Base-by-base conservation (phyloP, 1,284 basidiomycete genomes). In the Anthracocystis walkeri region DNA sequence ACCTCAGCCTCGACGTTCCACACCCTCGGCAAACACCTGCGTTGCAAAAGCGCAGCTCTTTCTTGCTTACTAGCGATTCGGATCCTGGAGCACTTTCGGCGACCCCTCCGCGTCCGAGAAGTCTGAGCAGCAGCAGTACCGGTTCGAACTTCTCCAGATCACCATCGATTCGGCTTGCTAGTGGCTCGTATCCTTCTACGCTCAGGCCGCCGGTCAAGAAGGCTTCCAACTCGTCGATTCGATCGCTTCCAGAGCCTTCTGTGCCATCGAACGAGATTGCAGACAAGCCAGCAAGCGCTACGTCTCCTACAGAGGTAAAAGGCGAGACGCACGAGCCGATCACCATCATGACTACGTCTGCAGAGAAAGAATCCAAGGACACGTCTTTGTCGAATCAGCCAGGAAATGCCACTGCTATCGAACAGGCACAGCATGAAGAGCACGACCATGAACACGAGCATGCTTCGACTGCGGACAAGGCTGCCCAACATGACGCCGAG, bases 141-240 rank as follows among this genome's bases (percentile, higher is more conserved):
- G 49, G 48, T 8, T 27, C 54, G 10, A 42, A 56, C 14, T 49
- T 69, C 38, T 61, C 72, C n/a, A 49, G 72, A 12, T 75, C 68
- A 4, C 75, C 67, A 35, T 66, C 73, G 7, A 71, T 75, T 14
- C 49, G 73, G 23, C 65, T 75, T 4, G 73, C 73, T 3, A 75
- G 73, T 25, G 67, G 67, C 1, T 64, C 60, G 4, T 75, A 75
- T 46, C 73, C 73, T 31, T 75, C 73, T 7, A 75, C 73, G 3
- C 61, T 75, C 2, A 52, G 57, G 35, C 72, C 72, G 3, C 66
- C 72, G 4, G 44, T 33, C 10, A 65, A 58, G 20, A 75, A 69
- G 52, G 31, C 56, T 6, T 75, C 72, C 12, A 52, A 50, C 16
- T 65, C 66, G 35, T 75, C 72, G 3, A 64, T 75, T 23, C 55